These are phyloP conservation scores for Psidium guajava DNA, from an alignment of 345 rosid genomes.

Conservation along the genomic window DNA sequence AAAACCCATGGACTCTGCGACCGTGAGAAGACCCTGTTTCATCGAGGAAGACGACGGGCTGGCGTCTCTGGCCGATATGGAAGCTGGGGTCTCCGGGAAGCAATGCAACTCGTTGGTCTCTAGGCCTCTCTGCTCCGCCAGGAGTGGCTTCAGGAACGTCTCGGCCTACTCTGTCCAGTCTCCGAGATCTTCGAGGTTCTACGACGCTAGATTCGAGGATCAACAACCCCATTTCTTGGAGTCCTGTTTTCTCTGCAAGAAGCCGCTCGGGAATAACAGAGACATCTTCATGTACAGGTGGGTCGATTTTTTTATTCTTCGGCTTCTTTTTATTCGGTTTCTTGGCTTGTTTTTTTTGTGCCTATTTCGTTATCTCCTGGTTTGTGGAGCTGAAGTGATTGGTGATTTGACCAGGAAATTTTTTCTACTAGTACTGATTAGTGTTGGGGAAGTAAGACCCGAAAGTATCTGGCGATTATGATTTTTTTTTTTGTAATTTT, in stretches of 20 bases:
- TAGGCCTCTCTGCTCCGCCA: conserved; percentile 13
- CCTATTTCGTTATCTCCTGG: background rate
- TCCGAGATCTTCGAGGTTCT: conserved; percentile 52
- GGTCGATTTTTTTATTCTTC: background rate
- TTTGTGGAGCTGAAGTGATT: background rate
- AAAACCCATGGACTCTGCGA: conserved; percentile 3
- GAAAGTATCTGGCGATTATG: background rate
- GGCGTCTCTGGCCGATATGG: conserved; percentile 51
- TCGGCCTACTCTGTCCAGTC: conserved; percentile 13
- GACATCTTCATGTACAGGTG: conserved; percentile 90
- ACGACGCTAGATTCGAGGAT: conserved; percentile 51
- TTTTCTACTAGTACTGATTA: background rate
- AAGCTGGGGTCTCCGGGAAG: conserved; percentile 47
- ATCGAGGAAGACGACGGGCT: conserved; percentile 40
- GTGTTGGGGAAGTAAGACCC: background rate
- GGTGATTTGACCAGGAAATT: background rate
- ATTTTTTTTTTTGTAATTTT: background rate
- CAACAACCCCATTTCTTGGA: conserved; percentile 59
- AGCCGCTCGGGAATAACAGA: conserved; percentile 48
- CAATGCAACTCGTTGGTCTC: conserved; percentile 17
- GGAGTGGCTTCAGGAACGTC: conserved; percentile 29
- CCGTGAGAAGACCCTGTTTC: conserved; percentile 30
- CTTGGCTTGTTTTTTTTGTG: too few relatives aligned
- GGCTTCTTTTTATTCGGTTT: background rate
- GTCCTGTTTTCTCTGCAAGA: conserved; percentile 64